Base-by-base conservation (phyloP, 2,329 filamentous ascomycete species). In the Domatiomyces globalis region DNA sequence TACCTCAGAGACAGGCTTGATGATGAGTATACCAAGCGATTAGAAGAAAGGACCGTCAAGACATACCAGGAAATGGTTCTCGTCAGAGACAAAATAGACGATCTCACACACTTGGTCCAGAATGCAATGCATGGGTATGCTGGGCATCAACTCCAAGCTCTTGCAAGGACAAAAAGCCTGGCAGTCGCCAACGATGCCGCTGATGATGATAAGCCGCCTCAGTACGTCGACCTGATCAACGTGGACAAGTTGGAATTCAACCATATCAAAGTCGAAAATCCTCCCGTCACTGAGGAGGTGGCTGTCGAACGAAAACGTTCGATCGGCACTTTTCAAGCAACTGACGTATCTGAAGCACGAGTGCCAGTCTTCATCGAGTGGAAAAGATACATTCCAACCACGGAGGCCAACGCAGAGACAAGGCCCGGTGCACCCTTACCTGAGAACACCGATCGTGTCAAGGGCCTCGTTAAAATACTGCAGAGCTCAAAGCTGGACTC, bases 371-470 rank as follows among this genome's bases (percentile, higher is more conserved):
- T 27, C n/a, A 27, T 50, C 18, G 49, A 61, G 60, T 48, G 49
- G 49, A 58, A 61, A 57, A 49, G 58, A 50, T 59, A 58, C 54
- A 6, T 25, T 25, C 22, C 22, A 6, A 50, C 53, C 55, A 44
- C 50, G 54, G 54, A 55, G 53, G 50, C 58, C 62, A 58, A 45
- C 42, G 39, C 25, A 33, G 18, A 25, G 22, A 53, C 43, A 42
- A 47, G 17, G 49, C 20, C 69, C 74, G 2, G 63, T 66, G n/a
- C 72, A 71, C 54, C 44, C 25, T 12, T 46, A 12, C 64, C 75
- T 5, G 71, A 71, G 17, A 68, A 69, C 5, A 60, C 76, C n/a
- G 64, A 76, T 6, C 69, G 73, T 50, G 71, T 73, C 54, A 67
- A 62, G 4, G 69, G 71, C 1, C 75, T 76, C 46, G 72, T 72